Evolutionary conservation across 2,329 filamentous ascomycete genomes (phyloP).

Genomic region (Biscogniauxia sp.): DNA sequence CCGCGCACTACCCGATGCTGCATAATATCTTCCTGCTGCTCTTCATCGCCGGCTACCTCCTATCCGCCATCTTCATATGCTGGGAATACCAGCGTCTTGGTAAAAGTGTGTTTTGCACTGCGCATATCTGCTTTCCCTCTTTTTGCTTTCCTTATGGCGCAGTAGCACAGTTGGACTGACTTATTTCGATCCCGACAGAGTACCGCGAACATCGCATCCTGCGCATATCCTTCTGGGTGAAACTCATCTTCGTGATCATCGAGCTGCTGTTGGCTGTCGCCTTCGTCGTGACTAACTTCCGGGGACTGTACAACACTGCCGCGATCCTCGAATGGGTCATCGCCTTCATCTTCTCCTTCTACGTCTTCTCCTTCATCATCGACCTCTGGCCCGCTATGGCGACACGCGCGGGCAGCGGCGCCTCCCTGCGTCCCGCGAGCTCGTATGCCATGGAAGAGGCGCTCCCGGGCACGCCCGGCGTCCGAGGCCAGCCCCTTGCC

Average conservation of each 20-base stretch:
- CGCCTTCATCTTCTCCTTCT: constrained; percentile 82
- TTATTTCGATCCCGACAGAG: constrained; percentile 37
- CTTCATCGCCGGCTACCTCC: constrained; percentile 83
- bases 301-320: constrained; percentile 57
- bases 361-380: constrained; percentile 81
- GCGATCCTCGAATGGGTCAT: constrained; percentile 80
- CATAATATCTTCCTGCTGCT: constrained; percentile 77
- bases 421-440: constrained; percentile 16
- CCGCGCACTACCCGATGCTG: constrained; percentile 59
- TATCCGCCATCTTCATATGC: constrained; percentile 86
- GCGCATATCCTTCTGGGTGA: constrained; percentile 79
- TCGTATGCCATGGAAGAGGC: constrained; percentile 28
- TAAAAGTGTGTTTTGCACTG: constrained; percentile 49
- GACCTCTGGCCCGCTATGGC: constrained; percentile 79
- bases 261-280: constrained; percentile 71
- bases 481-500: constrained; percentile 12
- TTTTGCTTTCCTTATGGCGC: neutral
- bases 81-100: constrained; percentile 86
- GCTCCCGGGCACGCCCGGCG: constrained; percentile 17
- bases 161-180: neutral
- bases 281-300: constrained; percentile 61
- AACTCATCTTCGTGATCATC: constrained; percentile 78
- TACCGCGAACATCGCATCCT: constrained; percentile 75
- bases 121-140: neutral
- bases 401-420: constrained; percentile 37